Conservation (phyloP, 202 grass and related monocot genomes). For the Zizania palustris region DNA sequence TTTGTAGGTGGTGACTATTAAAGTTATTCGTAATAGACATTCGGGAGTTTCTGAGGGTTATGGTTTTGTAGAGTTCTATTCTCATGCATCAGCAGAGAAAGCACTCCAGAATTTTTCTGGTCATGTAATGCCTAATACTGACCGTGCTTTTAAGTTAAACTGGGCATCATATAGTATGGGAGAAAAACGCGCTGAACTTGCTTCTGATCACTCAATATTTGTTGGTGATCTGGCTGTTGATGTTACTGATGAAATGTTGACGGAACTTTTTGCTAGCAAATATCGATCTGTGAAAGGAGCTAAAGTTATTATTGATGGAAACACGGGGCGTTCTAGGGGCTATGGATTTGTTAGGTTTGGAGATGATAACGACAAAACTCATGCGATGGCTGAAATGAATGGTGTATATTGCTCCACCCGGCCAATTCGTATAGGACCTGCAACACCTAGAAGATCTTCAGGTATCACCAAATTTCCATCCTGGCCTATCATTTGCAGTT, state of each 20-base stretch:
- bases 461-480: slow-evolving; percentile 45
- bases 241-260: slow-evolving; percentile 72
- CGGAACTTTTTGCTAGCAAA: slow-evolving; percentile 71
- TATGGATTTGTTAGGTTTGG: slow-evolving; percentile 84
- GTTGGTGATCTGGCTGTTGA: slow-evolving; percentile 83
- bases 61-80: slow-evolving; percentile 81
- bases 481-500: background rate
- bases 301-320: slow-evolving; percentile 88
- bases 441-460: slow-evolving; percentile 73
- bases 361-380: slow-evolving; percentile 70
- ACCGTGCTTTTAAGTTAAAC: slow-evolving; percentile 73
- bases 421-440: slow-evolving; percentile 70
- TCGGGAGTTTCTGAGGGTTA: slow-evolving; percentile 77
- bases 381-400: slow-evolving; percentile 80
- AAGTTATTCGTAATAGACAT: slow-evolving; percentile 79
- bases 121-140: slow-evolving; percentile 92
- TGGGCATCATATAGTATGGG: slow-evolving; percentile 84
- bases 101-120: slow-evolving; percentile 63
- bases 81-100: slow-evolving; percentile 65
- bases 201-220: slow-evolving; percentile 81
- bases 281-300: slow-evolving; percentile 78
- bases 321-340: slow-evolving; percentile 74
- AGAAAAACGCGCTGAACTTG: slow-evolving; percentile 63
- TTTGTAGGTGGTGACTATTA: slow-evolving; percentile 69
- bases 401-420: slow-evolving; percentile 72